phyloP scores from a whole-genome alignment of 2,329 filamentous ascomycete genomes.

The Ceratocystis destructans region DNA sequence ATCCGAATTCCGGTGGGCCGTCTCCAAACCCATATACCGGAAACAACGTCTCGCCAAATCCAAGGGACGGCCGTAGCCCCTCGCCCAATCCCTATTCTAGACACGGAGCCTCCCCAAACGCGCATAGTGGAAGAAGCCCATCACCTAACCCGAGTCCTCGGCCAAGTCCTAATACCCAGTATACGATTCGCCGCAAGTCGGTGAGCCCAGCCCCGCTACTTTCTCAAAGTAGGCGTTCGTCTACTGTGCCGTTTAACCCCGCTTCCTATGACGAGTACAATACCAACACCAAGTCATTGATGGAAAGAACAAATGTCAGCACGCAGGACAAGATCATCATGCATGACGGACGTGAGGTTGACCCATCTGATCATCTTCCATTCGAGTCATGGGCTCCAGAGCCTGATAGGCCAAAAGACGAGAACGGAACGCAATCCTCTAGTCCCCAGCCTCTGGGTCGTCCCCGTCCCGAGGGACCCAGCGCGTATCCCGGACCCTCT shows the following conservation, averaged over 20 bases:
- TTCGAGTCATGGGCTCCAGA: constrained; percentile 67
- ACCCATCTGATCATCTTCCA: constrained; percentile 68
- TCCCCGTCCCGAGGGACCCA: constrained; percentile 40
- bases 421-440: constrained; percentile 21
- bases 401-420: constrained; percentile 40
- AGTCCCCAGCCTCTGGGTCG: constrained; percentile 29
- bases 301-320: constrained; percentile 23
- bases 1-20: neutral
- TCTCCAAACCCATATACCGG: constrained; percentile 24
- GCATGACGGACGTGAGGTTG: constrained; percentile 61
- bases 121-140: constrained; percentile 21
- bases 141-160: constrained; percentile 30
- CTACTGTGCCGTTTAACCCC: constrained; percentile 56
- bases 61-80: constrained; percentile 25
- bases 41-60: constrained; percentile 6
- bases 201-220: constrained; percentile 54
- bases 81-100: constrained; percentile 16
- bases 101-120: constrained; percentile 3
- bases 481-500: constrained; percentile 15
- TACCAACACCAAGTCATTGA: constrained; percentile 39
- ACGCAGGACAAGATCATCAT: constrained; percentile 56
- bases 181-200: constrained; percentile 55
- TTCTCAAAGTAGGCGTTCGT: constrained; percentile 37
- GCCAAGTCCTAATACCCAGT: constrained; percentile 31
- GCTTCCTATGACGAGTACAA: constrained; percentile 66